These are phyloP conservation scores for Triglochin maritima DNA, from an alignment of 106 monocot genomes.

Conservation along the genomic window DNA sequence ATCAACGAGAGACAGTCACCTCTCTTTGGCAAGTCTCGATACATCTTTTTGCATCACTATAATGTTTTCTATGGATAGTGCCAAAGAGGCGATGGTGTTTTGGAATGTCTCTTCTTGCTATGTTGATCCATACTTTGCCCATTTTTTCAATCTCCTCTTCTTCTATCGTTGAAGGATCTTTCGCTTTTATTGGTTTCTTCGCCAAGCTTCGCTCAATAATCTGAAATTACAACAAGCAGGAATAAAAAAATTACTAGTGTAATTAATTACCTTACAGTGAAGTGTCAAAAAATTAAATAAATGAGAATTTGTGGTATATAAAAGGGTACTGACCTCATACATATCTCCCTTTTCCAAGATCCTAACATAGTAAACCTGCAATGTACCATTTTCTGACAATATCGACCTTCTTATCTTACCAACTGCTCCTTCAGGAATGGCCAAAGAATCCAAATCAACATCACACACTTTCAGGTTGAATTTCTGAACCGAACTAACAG, in stretches of 20 bases:
- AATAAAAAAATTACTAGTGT: neutral
- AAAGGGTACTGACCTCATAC: conserved; percentile 63
- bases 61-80: conserved; percentile 56
- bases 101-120: conserved; percentile 71
- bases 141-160: conserved; percentile 85
- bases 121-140: conserved; percentile 64
- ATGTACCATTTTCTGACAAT: conserved; percentile 64
- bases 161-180: conserved; percentile 81
- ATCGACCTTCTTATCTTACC: conserved; percentile 80
- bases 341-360: conserved; percentile 89
- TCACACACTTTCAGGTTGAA: conserved; percentile 72
- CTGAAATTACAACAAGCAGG: conserved; percentile 23
- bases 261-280: neutral
- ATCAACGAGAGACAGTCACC: conserved; percentile 18
- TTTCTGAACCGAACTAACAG: conserved; percentile 39
- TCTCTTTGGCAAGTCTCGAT: conserved; percentile 89
- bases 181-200: conserved; percentile 65
- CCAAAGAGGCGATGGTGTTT: conserved; percentile 64
- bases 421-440: conserved; percentile 89
- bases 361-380: conserved; percentile 81
- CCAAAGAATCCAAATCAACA: conserved; percentile 38
- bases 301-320: too few relatives aligned
- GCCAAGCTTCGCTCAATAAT: conserved; percentile 95
- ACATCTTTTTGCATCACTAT: conserved; percentile 70
- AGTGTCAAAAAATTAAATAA: neutral